Conservation (phyloP, 768 basidiomycete species). For the Exidia glandulosa region DNA sequence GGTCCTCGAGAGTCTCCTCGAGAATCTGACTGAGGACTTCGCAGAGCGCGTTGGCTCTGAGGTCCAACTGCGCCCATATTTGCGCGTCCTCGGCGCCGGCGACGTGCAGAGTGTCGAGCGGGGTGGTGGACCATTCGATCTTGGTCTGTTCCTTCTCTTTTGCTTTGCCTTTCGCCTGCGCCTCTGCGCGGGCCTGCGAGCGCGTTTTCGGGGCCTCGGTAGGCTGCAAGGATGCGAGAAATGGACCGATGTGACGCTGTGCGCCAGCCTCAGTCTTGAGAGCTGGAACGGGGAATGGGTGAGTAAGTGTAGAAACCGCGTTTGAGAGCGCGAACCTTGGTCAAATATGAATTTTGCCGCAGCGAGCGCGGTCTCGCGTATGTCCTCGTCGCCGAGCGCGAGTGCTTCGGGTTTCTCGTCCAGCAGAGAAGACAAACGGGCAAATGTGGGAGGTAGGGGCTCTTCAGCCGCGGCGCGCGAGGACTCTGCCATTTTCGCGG, state of each 20-base stretch:
- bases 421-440: slow-evolving; percentile 23
- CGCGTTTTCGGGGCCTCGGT: slow-evolving; percentile 63
- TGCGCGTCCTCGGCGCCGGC: slow-evolving; percentile 78
- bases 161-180: slow-evolving; percentile 1
- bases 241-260: slow-evolving; percentile 46
- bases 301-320: not conserved
- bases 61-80: slow-evolving; percentile 89
- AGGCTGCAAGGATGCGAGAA: slow-evolving; percentile 61
- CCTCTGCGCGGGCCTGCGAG: slow-evolving; percentile 39
- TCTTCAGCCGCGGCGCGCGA: not conserved
- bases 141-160: not conserved
- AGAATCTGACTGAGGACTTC: slow-evolving; percentile 33
- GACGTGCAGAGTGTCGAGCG: slow-evolving; percentile 61
- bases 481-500: not conserved
- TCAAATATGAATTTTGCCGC: slow-evolving; percentile 73
- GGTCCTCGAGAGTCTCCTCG: slow-evolving; percentile 8
- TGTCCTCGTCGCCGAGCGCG: slow-evolving; percentile 39
- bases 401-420: slow-evolving; percentile 45
- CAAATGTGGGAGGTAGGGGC: not conserved
- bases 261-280: slow-evolving; percentile 58
- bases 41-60: slow-evolving; percentile 61
- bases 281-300: slow-evolving; percentile 28
- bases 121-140: slow-evolving; percentile 36
- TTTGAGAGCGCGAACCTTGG: slow-evolving; percentile 40
- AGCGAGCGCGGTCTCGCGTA: slow-evolving; percentile 46